Evolutionary conservation across 805 yeast genomes (phyloP).

Genomic region (Zygosaccharomyces rouxii): DNA sequence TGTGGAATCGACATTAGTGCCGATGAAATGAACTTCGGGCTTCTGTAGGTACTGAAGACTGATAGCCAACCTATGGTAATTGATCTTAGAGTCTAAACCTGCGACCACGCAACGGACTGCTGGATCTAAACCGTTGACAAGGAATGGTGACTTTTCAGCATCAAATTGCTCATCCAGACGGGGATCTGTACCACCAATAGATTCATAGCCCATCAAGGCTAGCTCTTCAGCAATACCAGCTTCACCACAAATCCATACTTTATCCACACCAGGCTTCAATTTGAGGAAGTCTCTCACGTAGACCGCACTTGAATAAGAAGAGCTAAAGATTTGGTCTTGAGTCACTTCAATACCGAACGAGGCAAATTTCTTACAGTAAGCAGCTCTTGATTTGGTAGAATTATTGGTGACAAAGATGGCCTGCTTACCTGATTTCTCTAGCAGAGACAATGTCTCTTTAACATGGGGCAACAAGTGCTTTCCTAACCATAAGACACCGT

Average conservation of each 20-base stretch:
- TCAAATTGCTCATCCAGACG: conserved; percentile 49
- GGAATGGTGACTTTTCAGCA: conserved; percentile 50
- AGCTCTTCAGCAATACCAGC: conserved; percentile 80
- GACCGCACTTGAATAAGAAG: conserved; percentile 87
- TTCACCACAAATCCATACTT: conserved; percentile 89
- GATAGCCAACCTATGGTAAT: conserved; percentile 74
- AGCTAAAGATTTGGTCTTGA: conserved; percentile 77
- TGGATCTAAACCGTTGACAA: conserved; percentile 52
- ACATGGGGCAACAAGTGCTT: conserved; percentile 73
- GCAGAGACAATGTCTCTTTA: conserved; percentile 63
- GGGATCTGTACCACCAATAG: conserved; percentile 82
- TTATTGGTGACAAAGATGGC: conserved; percentile 91
- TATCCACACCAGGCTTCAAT: conserved; percentile 62
- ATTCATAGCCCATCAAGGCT: conserved; percentile 62
- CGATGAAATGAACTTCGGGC: conserved; percentile 62
- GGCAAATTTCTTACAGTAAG: conserved; percentile 71
- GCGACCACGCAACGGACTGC: conserved; percentile 84
- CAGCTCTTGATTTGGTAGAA: conserved; percentile 81
- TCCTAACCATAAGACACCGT: conserved; percentile 96
- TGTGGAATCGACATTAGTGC: conserved; percentile 93
- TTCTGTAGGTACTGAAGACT: conserved; percentile 73
- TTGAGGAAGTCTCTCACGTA: conserved; percentile 73
- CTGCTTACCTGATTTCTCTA: conserved; percentile 54
- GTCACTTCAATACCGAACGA: conserved; percentile 44
- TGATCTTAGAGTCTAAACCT: conserved; percentile 73